Percentiles rank a stretch among this genome's conserved stretches.
Conservation (phyloP, 2,329 filamentous ascomycete species). For the Zelopaecilomyces penicillatus region DNA sequence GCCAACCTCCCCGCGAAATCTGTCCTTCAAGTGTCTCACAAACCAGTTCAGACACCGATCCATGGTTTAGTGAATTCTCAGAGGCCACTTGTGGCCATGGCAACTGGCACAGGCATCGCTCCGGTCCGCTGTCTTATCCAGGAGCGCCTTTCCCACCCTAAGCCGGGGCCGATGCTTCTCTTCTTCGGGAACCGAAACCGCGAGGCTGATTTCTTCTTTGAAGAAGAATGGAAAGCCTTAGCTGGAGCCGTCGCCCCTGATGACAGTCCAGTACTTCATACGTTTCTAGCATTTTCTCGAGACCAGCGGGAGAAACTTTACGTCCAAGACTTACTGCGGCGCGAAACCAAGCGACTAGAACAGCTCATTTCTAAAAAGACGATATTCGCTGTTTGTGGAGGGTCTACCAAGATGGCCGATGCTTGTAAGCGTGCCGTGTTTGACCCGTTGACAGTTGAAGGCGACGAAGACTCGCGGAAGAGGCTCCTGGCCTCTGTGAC, state of each 20-base stretch:
- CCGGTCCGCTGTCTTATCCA: slow-evolving; percentile 76
- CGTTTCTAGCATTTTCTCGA: slow-evolving; percentile 41
- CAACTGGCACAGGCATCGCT: slow-evolving; percentile 79
- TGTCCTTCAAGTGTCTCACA: slow-evolving; percentile 51
- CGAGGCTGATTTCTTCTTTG: slow-evolving; percentile 72
- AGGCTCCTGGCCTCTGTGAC: slow-evolving; percentile 26
- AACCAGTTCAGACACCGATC: slow-evolving; percentile 36
- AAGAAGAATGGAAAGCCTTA: slow-evolving; percentile 57
- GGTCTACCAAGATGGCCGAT: slow-evolving; percentile 49
- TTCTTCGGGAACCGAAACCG: slow-evolving; percentile 80
- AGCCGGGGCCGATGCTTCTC: slow-evolving; percentile 43
- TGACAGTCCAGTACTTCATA: slow-evolving; percentile 15
- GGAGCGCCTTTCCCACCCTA: slow-evolving; percentile 45
- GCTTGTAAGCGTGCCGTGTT: slow-evolving; percentile 44
- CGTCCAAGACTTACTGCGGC: slow-evolving; percentile 45
- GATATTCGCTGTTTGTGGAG: slow-evolving; percentile 47
- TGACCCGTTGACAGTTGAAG: slow-evolving; percentile 36
- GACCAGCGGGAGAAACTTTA: slow-evolving; percentile 43
- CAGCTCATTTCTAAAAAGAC: slow-evolving; percentile 29
- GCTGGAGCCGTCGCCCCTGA: slow-evolving; percentile 8
- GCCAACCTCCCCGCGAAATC: slow-evolving; percentile 52
- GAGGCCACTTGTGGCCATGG: slow-evolving; percentile 65
- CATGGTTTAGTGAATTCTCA: slow-evolving; percentile 26
- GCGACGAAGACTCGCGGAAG: slow-evolving; percentile 31
- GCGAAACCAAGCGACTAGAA: slow-evolving; percentile 27